Percentiles rank a stretch among this genome's conserved stretches.
phyloP scores from a whole-genome alignment of 2,329 filamentous ascomycete species.

The Emydomyces testavorans region DNA sequence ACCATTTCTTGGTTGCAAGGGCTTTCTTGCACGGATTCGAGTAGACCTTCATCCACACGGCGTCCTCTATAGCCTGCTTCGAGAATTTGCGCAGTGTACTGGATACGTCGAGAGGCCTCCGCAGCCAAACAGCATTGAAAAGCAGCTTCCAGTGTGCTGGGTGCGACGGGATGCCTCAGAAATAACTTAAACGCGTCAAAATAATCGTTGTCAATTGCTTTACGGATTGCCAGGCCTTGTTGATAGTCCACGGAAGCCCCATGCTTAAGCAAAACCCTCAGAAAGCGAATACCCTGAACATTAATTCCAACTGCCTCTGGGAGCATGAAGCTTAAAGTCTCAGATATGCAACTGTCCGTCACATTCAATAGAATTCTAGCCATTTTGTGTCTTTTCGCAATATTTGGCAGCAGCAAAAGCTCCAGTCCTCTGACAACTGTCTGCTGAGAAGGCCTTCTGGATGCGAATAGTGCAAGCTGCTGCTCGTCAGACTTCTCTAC shows the following conservation, averaged over 20 bases:
- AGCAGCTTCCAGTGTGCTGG: constrained; percentile 12
- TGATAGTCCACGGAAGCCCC: constrained; percentile 17
- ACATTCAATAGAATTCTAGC: constrained; percentile 14
- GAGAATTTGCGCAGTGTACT: constrained; percentile 19
- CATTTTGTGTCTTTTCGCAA: constrained; percentile 13
- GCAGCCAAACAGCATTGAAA: constrained; percentile 12
- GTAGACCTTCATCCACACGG: constrained; percentile 15
- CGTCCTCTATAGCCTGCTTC: constrained; percentile 15
- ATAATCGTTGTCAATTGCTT: constrained; percentile 12
- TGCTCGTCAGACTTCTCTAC: constrained; percentile 14
- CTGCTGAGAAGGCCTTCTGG: constrained; percentile 11
- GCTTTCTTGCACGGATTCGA: constrained; percentile 15
- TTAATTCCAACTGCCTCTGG: constrained; percentile 10
- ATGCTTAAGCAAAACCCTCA: constrained; percentile 16
- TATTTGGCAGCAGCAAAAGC: constrained; percentile 6
- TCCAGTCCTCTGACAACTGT: constrained; percentile 13
- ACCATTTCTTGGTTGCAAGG: constrained; percentile 30
- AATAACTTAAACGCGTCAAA: constrained; percentile 15
- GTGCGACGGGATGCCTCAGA: constrained; percentile 11
- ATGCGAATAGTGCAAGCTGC: constrained; percentile 15
- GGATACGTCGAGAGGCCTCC: constrained; percentile 4
- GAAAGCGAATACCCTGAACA: constrained; percentile 10
- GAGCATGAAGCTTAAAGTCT: constrained; percentile 10
- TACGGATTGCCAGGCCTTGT: constrained; percentile 13
- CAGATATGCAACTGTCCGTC: constrained; percentile 4